Base-by-base conservation (phyloP, 2,329 filamentous ascomycete genomes). In the Penicillium griseofulvum region DNA sequence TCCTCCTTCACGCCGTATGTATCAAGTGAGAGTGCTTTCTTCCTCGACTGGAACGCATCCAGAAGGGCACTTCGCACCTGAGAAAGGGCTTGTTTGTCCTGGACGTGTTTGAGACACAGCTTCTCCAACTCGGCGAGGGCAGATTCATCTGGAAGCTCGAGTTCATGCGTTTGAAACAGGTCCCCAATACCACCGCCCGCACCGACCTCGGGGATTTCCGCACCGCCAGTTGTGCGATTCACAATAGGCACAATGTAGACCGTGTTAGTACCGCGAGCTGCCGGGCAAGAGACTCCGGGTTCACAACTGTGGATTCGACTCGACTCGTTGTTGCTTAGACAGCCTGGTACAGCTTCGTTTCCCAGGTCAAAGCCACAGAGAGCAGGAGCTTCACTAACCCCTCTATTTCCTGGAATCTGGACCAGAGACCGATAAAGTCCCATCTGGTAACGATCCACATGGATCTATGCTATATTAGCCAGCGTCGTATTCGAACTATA, bases 221-320 rank as follows among this genome's bases (percentile, higher is more conserved):
- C 72, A 8, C 88, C 88, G 49, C 82, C 73, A 1, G 39, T 51
- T 4, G 62, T 63, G 28, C 87, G 85, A 5, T 86, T 85, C 16
- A 96, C 81, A 39, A 97, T 86, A 0, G 92, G 92, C 7, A 84
- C 84, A 50, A 97, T 93, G 67, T 83, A 87, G 7, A 97, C 87
- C 0, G 89, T 81, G 68, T 78, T 62, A 67, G 69, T 45, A 76
- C 78, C 69, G 36, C 75, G 75, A 48, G 73, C 70, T 10, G 61
- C 69, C 7, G 70, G 68, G 59, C 78, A 86, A 62, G 68, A 65
- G 16, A 71, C 64, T 14, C 86, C 89, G 59, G 84, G 87, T 66
- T 96, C 91, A 63, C 93, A 97, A 66, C 90, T 95, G 71, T 97
- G 93, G 7, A 97, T 78, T 2, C 88, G 84, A 0, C 84, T 85